These are phyloP conservation scores for Posidonia australis DNA, from an alignment of 106 monocot species.

Conservation along the genomic window DNA sequence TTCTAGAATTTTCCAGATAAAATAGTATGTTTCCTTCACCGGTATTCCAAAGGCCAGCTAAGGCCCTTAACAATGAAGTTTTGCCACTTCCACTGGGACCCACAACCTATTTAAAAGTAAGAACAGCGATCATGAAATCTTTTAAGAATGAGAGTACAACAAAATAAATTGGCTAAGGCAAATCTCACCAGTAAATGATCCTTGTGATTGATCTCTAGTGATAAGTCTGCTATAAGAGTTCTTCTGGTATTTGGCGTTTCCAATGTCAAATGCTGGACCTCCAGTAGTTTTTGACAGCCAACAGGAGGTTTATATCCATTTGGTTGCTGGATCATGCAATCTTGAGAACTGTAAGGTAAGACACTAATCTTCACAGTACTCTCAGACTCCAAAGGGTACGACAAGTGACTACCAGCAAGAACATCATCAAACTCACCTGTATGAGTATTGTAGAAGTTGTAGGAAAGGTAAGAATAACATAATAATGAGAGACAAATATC, in stretches of 20 bases:
- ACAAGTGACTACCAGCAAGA: constrained; percentile 51
- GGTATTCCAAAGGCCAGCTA: constrained; percentile 83
- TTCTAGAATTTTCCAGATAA: constrained; percentile 24
- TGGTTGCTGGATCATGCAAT: constrained; percentile 21
- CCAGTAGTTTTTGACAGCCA: constrained; percentile 31
- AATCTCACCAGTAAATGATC: constrained; percentile 74
- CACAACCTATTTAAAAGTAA: constrained; percentile 54
- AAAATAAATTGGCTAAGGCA: background rate
- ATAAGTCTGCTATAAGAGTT: constrained; percentile 55
- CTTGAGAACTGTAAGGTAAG: constrained; percentile 10
- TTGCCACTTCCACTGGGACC: constrained; percentile 98
- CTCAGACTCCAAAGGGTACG: constrained; percentile 14
- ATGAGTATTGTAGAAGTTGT: background rate
- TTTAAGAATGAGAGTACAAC: background rate
- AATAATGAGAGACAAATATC: background rate
- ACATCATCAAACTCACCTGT: constrained; percentile 95
- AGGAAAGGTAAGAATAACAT: background rate
- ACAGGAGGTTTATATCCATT: constrained; percentile 39
- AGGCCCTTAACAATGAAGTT: constrained; percentile 85
- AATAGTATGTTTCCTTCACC: constrained; percentile 65
- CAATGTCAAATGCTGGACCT: constrained; percentile 71
- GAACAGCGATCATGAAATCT: background rate
- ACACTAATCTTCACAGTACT: constrained; percentile 33
- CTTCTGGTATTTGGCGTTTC: constrained; percentile 61
- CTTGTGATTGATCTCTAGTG: constrained; percentile 47